Base-by-base conservation (phyloP, 495 filamentous ascomycete species). In the Polyplosphaeria fusca region DNA sequence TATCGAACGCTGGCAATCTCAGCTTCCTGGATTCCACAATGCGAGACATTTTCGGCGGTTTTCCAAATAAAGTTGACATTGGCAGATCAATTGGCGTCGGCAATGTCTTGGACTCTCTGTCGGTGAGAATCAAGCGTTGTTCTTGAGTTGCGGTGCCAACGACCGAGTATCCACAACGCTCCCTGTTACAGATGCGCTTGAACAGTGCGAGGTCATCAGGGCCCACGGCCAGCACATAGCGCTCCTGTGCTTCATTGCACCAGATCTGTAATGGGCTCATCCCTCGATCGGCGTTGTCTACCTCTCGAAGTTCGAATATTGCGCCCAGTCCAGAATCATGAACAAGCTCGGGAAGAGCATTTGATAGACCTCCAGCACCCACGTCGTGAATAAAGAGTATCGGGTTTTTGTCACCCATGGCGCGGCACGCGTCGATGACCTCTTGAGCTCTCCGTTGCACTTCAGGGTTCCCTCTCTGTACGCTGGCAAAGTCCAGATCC, bases 301-400 rank as follows among this genome's bases (percentile, higher is more conserved):
- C 78, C 66, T 96, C 87, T 48, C 94, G 82, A 0, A 98, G 81
- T 69, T 97, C 93, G 61, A 98, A 95, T 1, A 79, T 83, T 19
- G 88, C 93, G 26, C 93, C 93, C 48, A 88, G 82, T 0, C 88
- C 87, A 24, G 91, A 88, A 68, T 98, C 93, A 57, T 93, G 86
- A 27, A 95, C 91, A 18, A 98, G 75, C 67, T 96, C 93, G 3
- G 89, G 88, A 19, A 98, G 77, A 20, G 91, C 94, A 69, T 97
- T 98, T 0, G 89, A 95, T 26, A 97, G 73, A 43, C 93, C 93
- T 65, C 93, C 93, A 27, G 93, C 94, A 49, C 93, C 93, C 43
- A 98, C 92, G 64, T 97, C 93, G 68, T 98, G 93, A 66, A 98
- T 96, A 73, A 95, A 91, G 51, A 86, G 83, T 52, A 98, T 97